Evolutionary conservation across 768 basidiomycete genomes (phyloP), one percentile per base, ranked within the genome.

Genomic region (Termitomyces titanicus): DNA sequence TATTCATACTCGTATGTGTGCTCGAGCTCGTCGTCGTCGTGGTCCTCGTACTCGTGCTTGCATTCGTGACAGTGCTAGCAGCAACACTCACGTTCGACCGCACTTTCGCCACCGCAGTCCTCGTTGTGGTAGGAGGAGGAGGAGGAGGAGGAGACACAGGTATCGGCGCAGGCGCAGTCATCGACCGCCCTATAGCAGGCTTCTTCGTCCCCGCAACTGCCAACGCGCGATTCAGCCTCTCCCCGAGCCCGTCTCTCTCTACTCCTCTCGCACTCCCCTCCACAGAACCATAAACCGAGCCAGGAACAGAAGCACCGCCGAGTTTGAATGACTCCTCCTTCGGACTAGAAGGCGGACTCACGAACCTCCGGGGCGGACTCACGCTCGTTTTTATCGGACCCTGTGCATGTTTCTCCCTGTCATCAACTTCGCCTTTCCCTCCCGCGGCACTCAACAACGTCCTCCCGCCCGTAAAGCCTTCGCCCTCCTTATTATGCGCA

Each of bases 241-340:
- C 78, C 35, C 71, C 70, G 31, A 81, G 59, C 29, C 66, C 65
- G 61, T 74, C 76, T 60, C 73, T 65, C 61, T 60, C 72, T 70
- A 39, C 37, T 61, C 31, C 38, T 48, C 29, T 27, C 24, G 0
- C 47, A 13, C 10, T 39, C 50, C 39, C 25, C 17, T 44, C 38
- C 0, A n/a, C n/a, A n/a, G n/a, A n/a, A n/a, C n/a, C n/a, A n/a
- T n/a, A n/a, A n/a, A n/a, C n/a, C n/a, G n/a, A n/a, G n/a, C n/a
- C n/a, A n/a, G n/a, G n/a, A n/a, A n/a, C n/a, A n/a, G n/a, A n/a
- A n/a, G n/a, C n/a, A n/a, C n/a, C n/a, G n/a, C 29, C 52, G 15
- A 35, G 44, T 22, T 11, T n/a, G n/a, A 38, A 38, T 46, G 44
- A 35, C 43, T 66, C 68, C 42, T 62, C 64, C 22, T 62, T 58